Conservation (phyloP, 139 green algal species). For the Volvox reticuliferus region DNA sequence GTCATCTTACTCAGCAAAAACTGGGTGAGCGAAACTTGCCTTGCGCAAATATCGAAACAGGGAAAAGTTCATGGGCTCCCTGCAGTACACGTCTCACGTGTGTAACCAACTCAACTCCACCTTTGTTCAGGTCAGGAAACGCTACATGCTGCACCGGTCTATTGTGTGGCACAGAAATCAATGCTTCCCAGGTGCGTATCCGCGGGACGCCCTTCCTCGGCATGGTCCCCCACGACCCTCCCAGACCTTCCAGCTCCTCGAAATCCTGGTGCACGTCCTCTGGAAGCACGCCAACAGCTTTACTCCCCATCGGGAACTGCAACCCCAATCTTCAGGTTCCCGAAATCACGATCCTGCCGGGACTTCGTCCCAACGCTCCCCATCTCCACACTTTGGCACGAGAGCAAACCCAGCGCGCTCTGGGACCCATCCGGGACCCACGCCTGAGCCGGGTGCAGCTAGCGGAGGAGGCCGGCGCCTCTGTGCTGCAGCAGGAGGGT, state of each 20-base stretch:
- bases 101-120: not conserved
- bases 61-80: too few relatives aligned
- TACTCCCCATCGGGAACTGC: not conserved
- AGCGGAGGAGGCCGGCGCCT: not conserved
- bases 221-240: too few relatives aligned
- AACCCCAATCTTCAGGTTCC: not conserved
- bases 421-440: not conserved
- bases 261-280: not conserved
- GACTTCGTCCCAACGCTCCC: not conserved
- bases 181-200: not conserved
- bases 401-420: not conserved
- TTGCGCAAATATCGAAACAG: not conserved
- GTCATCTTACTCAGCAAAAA: not conserved
- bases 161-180: not conserved
- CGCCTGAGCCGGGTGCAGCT: not conserved
- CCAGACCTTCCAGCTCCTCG: too few relatives aligned
- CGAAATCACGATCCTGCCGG: not conserved
- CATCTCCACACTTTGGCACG: not conserved
- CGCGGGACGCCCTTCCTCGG: too few relatives aligned
- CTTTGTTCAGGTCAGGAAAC: not conserved
- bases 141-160: not conserved
- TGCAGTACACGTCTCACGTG: not conserved
- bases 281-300: not conserved
- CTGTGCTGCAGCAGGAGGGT: not conserved
- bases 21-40: not conserved